Evolutionary conservation across 1,284 basidiomycete species (phyloP), one percentile per base, ranked within the genome.

Genomic region (Ustilago bromivora): DNA sequence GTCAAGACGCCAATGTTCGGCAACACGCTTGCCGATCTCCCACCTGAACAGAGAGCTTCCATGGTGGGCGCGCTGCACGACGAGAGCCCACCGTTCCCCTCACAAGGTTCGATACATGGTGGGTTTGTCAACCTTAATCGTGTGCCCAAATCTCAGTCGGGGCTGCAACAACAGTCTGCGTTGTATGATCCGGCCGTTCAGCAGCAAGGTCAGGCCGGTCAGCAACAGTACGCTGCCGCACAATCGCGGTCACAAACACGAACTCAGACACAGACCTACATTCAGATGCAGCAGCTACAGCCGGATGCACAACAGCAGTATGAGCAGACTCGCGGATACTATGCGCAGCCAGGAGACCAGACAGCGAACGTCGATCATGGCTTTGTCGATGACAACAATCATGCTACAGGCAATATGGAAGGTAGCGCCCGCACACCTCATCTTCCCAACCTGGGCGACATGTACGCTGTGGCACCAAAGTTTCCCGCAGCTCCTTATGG

Each of bases 1-100:
- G 64, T 59, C 60, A 71, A 71, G 56, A 71, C 64, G 43, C 70
- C 70, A 17, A 58, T 71, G 35, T 66, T 63, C 43, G 70, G 70
- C 34, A 71, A 65, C 17, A 66, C 70, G 36, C 49, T 66, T 5
- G 31, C 47, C 19, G 64, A 65, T 23, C 56, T 71, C n/a, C 70
- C 70, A 32, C 54, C 63, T 7, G 60, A 54, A 11, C 63, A 71
- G 19, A 57, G 70, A 41, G 59, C 19, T 3, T 66, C 70, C 12
- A 40, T 62, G 35, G 51, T 59, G 13, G 70, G 59, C 35, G 63
- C 58, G 23, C 34, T 62, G 38, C 54, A 66, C 31, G 53, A 67
- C 38, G 52, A n/a, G 12, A 46, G 38, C 17, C 49, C 46, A 12
- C 57, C 61, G 4, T 31, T 56, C 28, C 23, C 43, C 5, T 57